Conservation (phyloP, 2,329 filamentous ascomycete species). For the Colletotrichum filicis region DNA sequence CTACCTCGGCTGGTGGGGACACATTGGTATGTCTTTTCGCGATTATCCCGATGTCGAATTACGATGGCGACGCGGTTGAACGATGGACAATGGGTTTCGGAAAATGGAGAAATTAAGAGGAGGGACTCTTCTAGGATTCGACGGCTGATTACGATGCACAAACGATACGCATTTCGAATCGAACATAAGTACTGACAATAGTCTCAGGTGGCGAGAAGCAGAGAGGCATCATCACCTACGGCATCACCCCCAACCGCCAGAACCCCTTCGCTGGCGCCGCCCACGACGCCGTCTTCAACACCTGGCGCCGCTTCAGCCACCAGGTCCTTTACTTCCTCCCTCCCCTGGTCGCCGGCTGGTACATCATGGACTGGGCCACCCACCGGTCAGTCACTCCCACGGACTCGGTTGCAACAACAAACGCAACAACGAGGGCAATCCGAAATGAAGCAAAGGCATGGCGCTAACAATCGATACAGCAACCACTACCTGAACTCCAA, state of each 20-base stretch:
- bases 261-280: constrained; percentile 82
- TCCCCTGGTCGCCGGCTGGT: constrained; percentile 82
- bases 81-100: neutral
- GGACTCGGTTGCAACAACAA: neutral
- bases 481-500: constrained; percentile 88
- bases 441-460: neutral
- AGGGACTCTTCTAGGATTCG: neutral
- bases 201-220: constrained; percentile 66
- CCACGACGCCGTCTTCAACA: constrained; percentile 94
- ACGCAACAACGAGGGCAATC: neutral
- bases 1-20: constrained; percentile 80
- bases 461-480: constrained; percentile 53
- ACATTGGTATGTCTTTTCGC: constrained; percentile 66
- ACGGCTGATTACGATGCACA: neutral
- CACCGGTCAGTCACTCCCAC: constrained; percentile 75
- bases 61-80: constrained; percentile 6
- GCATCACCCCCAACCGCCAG: constrained; percentile 88
- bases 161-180: neutral
- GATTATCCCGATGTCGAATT: neutral
- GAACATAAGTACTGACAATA: constrained; percentile 19
- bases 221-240: constrained; percentile 76
- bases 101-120: too few relatives aligned
- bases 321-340: constrained; percentile 93
- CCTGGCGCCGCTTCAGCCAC: constrained; percentile 83
- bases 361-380: constrained; percentile 88